Base-by-base conservation (phyloP, 345 rosid species). In the Iberis pinnata region DNA sequence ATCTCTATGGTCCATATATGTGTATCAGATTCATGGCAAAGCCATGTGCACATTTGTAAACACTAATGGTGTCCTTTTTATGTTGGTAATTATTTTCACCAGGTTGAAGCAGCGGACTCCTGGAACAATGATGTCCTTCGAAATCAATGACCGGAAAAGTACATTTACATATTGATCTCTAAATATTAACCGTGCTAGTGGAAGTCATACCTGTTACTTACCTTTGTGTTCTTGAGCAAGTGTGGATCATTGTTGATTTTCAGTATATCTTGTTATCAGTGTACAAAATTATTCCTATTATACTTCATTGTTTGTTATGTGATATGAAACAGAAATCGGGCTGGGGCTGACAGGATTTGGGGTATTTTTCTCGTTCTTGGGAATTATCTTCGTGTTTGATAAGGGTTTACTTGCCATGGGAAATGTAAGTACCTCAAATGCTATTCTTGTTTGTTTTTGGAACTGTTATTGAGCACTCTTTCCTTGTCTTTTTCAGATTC, bases 321-420 rank as follows among this genome's bases (percentile, higher is more conserved):
- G 38, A 15, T 64, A 22, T 41, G 63, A 41, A 48, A 56, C 69
- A 64, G 97, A 92, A 73, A 88, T 92, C 35, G 98, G 98, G 59
- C 68, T 92, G 26, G 98, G 98, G 38, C 76, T 92, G 79, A 88
- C 97, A 6, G 98, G 88, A 56, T 92, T 92, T 69, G 96, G 98
- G 61, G 66, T 88, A 43, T 84, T 85, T 70, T 92, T 92, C 80
- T 64, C 96, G n/a, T 78, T 92, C 60, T 67, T 92, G 77, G 98
- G 98, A 48, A 57, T 88, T 12, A 12, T 88, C 68, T 85, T 85
- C 75, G 75, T 85, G 77, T 92, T 92, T 24, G 96, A 88, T 63
- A 83, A 88, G 83, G 98, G 96, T 57, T 69, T 92, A 56, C 88
- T 92, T 63, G 98, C 98, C 41, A 84, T 92, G 95, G 98, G 98